Evolutionary conservation across 1,139 yeast species (phyloP), one percentile per base, ranked within the genome.

Genomic region (Pichia sp.): DNA sequence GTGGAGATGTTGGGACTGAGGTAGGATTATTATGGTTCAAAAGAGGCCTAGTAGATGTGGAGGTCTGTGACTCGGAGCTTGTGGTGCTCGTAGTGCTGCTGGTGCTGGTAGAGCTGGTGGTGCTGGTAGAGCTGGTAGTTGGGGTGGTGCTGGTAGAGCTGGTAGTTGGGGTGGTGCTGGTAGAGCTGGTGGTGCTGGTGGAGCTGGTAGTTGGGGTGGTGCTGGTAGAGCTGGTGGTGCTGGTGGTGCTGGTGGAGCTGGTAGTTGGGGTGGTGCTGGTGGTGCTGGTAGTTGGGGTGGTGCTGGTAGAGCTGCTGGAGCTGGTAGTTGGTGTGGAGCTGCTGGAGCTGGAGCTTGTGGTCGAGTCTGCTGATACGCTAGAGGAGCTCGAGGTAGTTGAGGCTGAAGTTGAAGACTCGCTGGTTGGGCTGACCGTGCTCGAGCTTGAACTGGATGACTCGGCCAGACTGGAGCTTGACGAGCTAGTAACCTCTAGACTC

Each of bases 61-160:
- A 51, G 44, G 64, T 47, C 29, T 26, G 7, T 6, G 41, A 16
- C 41, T 38, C 41, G 6, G 29, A 26, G 29, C 8, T 38, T 7
- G 41, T 13, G 41, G 41, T 5, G n/a, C n/a, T 34, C n/a, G 38
- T 34, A 0, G 90, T 82, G 46, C 85, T 70, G 0, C 88, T 90
- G 0, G 85, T 73, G 60, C 82, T 60, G 26, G 62, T 63, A 7
- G 62, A 32, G 13, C 36, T 13, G 36, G 36, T 10, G 29, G 62
- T 36, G 41, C 30, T 38, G 6, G 50, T 30, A n/a, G 50, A 7
- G 26, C 26, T 23, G 26, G 26, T 23, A 23, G 26, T 23, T 23
- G 26, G 26, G 26, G 26, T 23, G 26, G 26, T 23, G 34, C 29
- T 43, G 32, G 31, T 19, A 8, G 10, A 38, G 69, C 15, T 8